Evolutionary conservation across 2,329 filamentous ascomycete genomes (phyloP), one percentile per base, ranked within the genome.

Genomic region (Alternaria gaisen): DNA sequence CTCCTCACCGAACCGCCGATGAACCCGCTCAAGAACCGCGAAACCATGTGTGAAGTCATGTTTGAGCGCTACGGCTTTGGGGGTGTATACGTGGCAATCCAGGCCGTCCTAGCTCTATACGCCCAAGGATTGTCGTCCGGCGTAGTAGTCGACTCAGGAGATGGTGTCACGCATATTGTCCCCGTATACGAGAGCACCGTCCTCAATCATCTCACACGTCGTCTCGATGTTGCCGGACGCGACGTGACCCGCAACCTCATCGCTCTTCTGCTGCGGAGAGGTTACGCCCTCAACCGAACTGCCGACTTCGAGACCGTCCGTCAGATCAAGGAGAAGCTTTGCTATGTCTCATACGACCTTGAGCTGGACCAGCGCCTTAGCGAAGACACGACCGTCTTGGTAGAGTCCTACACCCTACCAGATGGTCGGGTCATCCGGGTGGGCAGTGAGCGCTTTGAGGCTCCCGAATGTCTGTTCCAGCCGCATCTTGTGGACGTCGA

Each of bases 251-350:
- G 94, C 74, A 98, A 99, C 81, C 87, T 99, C 67, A 99, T 99
- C 80, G 93, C 93, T 52, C 90, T 99, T 51, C 90, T 99, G 20
- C 87, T 97, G 59, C 92, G 95, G 75, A 89, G 95, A 70, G 95
- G 95, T 44, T 99, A 99, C 80, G 93, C 95, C 36, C 88, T 99
- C 65, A 99, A 99, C 87, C 89, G 95, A 79, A 99, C 95, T 12
- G 95, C 95, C 77, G 95, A 99, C 80, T 99, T 99, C 80, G 95
- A 99, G 82, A 99, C 95, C 4, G 95, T 99, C 58, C 74, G 95
- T 64, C 94, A 98, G 80, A 98, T 99, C 84, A 99, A 99, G 84
- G 95, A 99, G 86, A 99, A 99, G 86, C 91, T 99, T 53, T 98
- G 95, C 86, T 99, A 99, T 80, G 94, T 99, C 58, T 97, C 94